Base-by-base conservation (phyloP, 1,139 yeast species). In the Pichia kudriavzevii region DNA sequence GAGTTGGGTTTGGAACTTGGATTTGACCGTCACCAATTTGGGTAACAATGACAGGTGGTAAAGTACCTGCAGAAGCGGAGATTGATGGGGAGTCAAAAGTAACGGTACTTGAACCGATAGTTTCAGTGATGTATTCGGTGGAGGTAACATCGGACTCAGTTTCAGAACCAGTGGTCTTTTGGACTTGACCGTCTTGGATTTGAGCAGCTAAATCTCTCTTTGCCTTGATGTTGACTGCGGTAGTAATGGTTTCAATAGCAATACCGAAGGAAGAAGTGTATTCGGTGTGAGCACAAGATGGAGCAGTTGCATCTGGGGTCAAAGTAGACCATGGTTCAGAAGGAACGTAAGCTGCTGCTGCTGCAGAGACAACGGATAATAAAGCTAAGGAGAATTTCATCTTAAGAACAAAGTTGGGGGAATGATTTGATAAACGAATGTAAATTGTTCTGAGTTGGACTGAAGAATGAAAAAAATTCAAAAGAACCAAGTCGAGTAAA, bases 321-420 rank as follows among this genome's bases (percentile, higher is more conserved):
- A 79, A 69, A 34, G 84, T 75, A 23, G 84, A 66, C 75, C 83
- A 77, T 50, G 85, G 76, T 43, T 73, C 78, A 43, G 81, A 56
- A 58, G 85, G 79, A 59, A 75, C 69, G 56, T 68, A 64, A 50
- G 83, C 77, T 54, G 88, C 73, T 56, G 73, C 43, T 40, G 79
- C 64, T 30, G 71, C 47, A 36, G 73, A 61, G 36, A 69, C 63
- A 38, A 76, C 51, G 36, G 73, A 60, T 36, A 70, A 63, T 37
- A 76, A 50, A 44, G 60, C 38, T 27, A 49, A 30, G 26, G 53
- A 40, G 45, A 47, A 47, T 45, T 53, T 51, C 60, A 56, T 55
- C 39, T 26, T 46, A 23, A 28, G 22, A 25, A 36, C 27, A 24
- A 14, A 19, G 17, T 27, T 12, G n/a, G n/a, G n/a, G 14, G n/a